Evolutionary conservation across 768 basidiomycete genomes (phyloP), one percentile per base, ranked within the genome.

Genomic region (Suillus placidus): DNA sequence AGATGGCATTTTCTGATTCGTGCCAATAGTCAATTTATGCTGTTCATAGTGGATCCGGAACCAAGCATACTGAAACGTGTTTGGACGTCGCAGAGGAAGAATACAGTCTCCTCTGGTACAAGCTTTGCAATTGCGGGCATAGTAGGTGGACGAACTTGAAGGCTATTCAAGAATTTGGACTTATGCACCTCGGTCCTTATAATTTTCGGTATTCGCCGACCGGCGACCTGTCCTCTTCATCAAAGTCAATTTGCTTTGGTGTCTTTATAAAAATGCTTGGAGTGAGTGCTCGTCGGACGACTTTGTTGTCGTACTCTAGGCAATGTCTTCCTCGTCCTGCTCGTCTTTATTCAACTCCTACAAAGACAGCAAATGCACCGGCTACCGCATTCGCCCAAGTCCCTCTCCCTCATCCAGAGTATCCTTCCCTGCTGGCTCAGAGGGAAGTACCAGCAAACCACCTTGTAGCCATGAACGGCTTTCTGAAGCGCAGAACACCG

Each of bases 51-150:
- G 23, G 20, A 30, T 63, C 37, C 51, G 23, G n/a, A 61, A 37
- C 5, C 35, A 23, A 54, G 65, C 87, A 67, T 69, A 93, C 93
- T 79, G 78, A 94, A 91, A 68, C 86, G 84, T 9, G 84, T 81
- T 78, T 96, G 95, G 2, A 96, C 77, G 75, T 97, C 95, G 74
- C 95, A 97, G 34, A 94, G 79, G 65, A 96, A 85, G 80, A 97
- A 87, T 57, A 91, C 72, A 18, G 86, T 78, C 23, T 70, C 70
- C 3, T 68, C 70, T 47, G 74, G 88, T 78, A 69, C 77, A 70
- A 76, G 77, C 63, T 71, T 81, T 20, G 71, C 70, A 43, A 74
- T 79, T 70, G 47, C 35, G 26, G 63, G 72, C 77, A 74, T 76
- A n/a, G 47, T 60, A 12, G 38, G 7, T 62, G 6, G n/a, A 90